These are phyloP conservation scores for Lactarius psammicola DNA, from an alignment of 768 basidiomycete genomes.

Conservation along the genomic window DNA sequence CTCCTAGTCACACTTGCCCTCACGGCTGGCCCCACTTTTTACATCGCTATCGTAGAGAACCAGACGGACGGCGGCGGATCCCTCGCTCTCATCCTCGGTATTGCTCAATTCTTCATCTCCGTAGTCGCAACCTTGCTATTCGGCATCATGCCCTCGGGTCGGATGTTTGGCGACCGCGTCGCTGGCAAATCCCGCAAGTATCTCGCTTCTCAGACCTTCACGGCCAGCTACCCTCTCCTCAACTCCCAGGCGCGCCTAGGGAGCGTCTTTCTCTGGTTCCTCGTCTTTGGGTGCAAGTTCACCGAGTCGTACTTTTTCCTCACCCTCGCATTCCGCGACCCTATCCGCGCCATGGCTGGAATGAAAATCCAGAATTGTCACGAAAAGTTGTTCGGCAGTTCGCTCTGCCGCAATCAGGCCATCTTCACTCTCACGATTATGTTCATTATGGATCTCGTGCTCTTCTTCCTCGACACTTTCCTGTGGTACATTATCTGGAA, in stretches of 20 bases:
- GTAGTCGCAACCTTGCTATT: conserved; percentile 84
- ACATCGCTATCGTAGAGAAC: conserved; percentile 82
- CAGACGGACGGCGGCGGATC: conserved; percentile 53
- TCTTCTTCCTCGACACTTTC: conserved; percentile 99
- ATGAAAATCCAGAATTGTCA: conserved; percentile 93
- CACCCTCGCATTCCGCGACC: conserved; percentile 89
- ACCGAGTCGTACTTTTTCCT: conserved; percentile 98
- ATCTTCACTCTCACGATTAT: conserved; percentile 95
- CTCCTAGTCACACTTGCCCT: conserved; percentile 85
- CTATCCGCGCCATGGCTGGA: conserved; percentile 91
- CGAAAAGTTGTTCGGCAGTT: conserved; percentile 82
- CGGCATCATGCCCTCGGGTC: conserved; percentile 88
- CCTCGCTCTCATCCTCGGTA: conserved; percentile 87
- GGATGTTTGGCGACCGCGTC: conserved; percentile 98
- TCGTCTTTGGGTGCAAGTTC: conserved; percentile 96
- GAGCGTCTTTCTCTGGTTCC: conserved; percentile 80
- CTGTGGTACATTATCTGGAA: conserved; percentile 99
- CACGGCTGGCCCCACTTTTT: conserved; percentile 92
- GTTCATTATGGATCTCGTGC: conserved; percentile 96
- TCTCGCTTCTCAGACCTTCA: conserved; percentile 97
- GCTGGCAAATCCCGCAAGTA: conserved; percentile 95
- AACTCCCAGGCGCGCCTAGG: conserved; percentile 64
- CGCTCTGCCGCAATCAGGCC: conserved; percentile 88
- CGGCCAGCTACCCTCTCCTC: conserved; percentile 86
- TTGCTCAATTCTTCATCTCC: conserved; percentile 95